These are phyloP conservation scores for Candida gorgasii DNA, from an alignment of 805 yeast genomes.

Conservation along the genomic window DNA sequence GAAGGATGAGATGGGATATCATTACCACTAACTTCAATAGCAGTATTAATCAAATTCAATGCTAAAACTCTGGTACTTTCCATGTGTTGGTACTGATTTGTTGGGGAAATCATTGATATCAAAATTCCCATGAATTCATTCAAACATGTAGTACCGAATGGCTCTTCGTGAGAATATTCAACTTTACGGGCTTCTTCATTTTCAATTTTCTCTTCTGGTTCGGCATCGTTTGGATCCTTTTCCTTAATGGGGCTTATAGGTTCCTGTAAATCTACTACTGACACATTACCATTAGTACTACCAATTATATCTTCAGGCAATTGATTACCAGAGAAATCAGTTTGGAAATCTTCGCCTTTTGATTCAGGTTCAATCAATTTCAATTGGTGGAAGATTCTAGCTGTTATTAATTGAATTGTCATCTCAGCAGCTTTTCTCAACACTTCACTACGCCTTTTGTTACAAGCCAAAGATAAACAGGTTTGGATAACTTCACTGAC, in stretches of 20 bases:
- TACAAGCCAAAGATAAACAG: constrained; percentile 87
- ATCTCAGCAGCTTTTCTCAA: constrained; percentile 86
- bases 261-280: constrained; percentile 5
- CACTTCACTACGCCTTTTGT: constrained; percentile 87
- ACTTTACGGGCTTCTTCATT: constrained; percentile 2
- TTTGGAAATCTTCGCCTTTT: constrained; percentile 42
- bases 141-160: constrained; percentile 75
- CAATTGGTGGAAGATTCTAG: constrained; percentile 64
- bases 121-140: constrained; percentile 75
- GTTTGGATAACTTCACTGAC: constrained; percentile 90
- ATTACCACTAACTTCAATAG: constrained; percentile 79
- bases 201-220: background rate
- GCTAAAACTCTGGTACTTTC: constrained; percentile 87
- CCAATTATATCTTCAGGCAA: constrained; percentile 64
- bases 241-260: constrained; percentile 14
- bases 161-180: constrained; percentile 26
- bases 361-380: constrained; percentile 52
- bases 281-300: constrained; percentile 32
- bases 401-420: constrained; percentile 69
- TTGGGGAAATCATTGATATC: constrained; percentile 78
- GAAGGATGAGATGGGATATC: constrained; percentile 60
- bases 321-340: constrained; percentile 47
- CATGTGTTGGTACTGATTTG: constrained; percentile 79
- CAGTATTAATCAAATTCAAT: constrained; percentile 68
- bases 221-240: background rate